Conservation (phyloP, 148 eudicot species). For the Chenopodium berlandieri region DNA sequence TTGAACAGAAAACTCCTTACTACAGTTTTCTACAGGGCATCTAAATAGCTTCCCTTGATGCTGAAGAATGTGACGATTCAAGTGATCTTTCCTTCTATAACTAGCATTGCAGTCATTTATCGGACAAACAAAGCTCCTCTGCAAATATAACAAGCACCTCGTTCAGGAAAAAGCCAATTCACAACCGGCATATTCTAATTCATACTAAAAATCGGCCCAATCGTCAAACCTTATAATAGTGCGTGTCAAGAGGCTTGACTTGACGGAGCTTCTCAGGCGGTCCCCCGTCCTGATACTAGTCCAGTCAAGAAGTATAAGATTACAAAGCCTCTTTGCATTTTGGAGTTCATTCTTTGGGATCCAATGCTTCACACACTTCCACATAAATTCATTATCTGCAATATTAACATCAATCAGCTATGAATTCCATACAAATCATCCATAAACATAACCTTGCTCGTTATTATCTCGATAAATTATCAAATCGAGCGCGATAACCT, state of each 20-base stretch:
- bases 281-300: slow-evolving; percentile 99
- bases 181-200: neutral
- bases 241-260: slow-evolving; percentile 50
- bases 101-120: slow-evolving; percentile 68
- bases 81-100: slow-evolving; percentile 87
- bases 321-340: slow-evolving; percentile 89
- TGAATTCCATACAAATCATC: neutral
- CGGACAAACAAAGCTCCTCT: slow-evolving; percentile 80
- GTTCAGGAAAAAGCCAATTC: slow-evolving; percentile 4
- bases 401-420: slow-evolving; percentile 15
- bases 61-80: slow-evolving; percentile 67
- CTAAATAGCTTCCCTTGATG: slow-evolving; percentile 78
- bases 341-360: slow-evolving; percentile 95
- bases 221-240: slow-evolving; percentile 32
- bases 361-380: slow-evolving; percentile 97
- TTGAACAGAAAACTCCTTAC: slow-evolving; percentile 44
- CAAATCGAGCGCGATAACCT: neutral
- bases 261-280: slow-evolving; percentile 99
- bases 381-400: slow-evolving; percentile 41
- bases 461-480: neutral
- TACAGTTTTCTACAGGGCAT: slow-evolving; percentile 60
- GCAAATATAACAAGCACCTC: slow-evolving; percentile 21
- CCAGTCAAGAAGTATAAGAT: slow-evolving; percentile 63
- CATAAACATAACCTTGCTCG: neutral
- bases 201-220: slow-evolving; percentile 19